Conservation (phyloP, 1,139 yeast species). For the Nematodospora anomalae region DNA sequence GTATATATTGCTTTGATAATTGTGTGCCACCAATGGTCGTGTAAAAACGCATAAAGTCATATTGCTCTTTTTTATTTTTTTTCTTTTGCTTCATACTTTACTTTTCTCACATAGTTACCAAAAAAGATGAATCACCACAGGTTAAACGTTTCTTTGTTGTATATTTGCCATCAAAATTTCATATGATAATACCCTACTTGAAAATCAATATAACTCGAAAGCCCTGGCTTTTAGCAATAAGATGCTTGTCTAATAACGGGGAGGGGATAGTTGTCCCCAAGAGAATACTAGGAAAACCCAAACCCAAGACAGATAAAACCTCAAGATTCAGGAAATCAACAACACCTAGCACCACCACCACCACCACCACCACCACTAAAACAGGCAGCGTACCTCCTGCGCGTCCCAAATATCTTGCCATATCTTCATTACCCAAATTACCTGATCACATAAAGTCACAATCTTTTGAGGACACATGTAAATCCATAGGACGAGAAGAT, state of each 20-base stretch:
- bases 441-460: slow-evolving; percentile 7
- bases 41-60: too few relatives aligned
- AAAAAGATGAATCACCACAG: too few relatives aligned
- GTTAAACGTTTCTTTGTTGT: too few relatives aligned
- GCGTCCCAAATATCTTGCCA: slow-evolving; percentile 6
- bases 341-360: slow-evolving; percentile 1
- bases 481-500: slow-evolving; percentile 7
- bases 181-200: background rate
- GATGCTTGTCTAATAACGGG: slow-evolving; percentile 3
- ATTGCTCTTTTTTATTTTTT: too few relatives aligned
- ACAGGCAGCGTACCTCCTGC: too few relatives aligned
- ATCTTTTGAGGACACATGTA: slow-evolving; percentile 7
- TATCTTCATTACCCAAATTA: slow-evolving; percentile 11
- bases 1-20: too few relatives aligned
- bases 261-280: background rate
- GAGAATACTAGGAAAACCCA: slow-evolving; percentile 1
- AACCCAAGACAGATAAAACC: background rate
- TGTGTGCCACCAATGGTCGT: too few relatives aligned
- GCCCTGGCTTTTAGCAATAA: background rate
- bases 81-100: too few relatives aligned
- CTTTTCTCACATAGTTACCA: too few relatives aligned
- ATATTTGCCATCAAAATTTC: too few relatives aligned
- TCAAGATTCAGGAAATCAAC: background rate
- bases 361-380: background rate
- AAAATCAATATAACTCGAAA: background rate